These are phyloP conservation scores for Nitzschia palea DNA, from an alignment of 108 stramenopile genomes.

Conservation along the genomic window DNA sequence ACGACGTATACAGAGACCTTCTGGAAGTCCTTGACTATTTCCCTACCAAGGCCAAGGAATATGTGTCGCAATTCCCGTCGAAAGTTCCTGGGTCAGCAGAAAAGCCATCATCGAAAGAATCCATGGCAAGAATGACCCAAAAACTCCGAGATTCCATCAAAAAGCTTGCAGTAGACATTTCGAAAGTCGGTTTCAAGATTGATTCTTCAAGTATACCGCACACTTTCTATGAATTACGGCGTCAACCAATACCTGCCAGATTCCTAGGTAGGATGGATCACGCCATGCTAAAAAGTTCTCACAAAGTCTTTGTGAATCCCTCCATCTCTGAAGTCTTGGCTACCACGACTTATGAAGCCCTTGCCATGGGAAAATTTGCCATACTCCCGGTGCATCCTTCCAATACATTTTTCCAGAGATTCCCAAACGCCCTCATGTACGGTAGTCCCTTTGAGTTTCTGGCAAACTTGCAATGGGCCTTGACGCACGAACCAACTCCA, in stretches of 20 bases:
- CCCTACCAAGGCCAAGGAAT: conserved; percentile 12
- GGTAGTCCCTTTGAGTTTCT: conserved; percentile 75
- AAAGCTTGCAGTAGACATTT: conserved; percentile 12
- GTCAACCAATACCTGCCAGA: conserved; percentile 67
- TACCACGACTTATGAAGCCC: conserved; percentile 75
- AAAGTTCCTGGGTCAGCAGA: conserved; percentile 1
- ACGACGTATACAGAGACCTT: conserved; percentile 8
- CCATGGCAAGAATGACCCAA: background rate
- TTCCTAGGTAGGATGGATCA: conserved; percentile 82
- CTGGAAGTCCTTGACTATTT: conserved; percentile 17
- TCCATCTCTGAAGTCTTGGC: conserved; percentile 82
- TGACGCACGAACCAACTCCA: conserved; percentile 77
- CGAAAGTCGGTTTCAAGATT: conserved; percentile 4
- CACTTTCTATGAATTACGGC: conserved; percentile 52
- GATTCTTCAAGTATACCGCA: conserved; percentile 40
- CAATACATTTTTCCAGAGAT: conserved; percentile 70
- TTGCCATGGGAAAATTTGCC: conserved; percentile 86
- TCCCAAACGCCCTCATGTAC: conserved; percentile 80
- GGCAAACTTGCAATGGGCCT: conserved; percentile 71
- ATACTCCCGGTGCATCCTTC: conserved; percentile 76
- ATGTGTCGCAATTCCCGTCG: conserved; percentile 2
- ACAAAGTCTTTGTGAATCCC: conserved; percentile 85
- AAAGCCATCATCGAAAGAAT: conserved; percentile 3
- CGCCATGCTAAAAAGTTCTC: conserved; percentile 42
- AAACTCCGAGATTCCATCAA: conserved; percentile 10